Evolutionary conservation across 2,329 filamentous ascomycete genomes (phyloP), one percentile per base, ranked within the genome.

Genomic region (Cladosporium sp.): DNA sequence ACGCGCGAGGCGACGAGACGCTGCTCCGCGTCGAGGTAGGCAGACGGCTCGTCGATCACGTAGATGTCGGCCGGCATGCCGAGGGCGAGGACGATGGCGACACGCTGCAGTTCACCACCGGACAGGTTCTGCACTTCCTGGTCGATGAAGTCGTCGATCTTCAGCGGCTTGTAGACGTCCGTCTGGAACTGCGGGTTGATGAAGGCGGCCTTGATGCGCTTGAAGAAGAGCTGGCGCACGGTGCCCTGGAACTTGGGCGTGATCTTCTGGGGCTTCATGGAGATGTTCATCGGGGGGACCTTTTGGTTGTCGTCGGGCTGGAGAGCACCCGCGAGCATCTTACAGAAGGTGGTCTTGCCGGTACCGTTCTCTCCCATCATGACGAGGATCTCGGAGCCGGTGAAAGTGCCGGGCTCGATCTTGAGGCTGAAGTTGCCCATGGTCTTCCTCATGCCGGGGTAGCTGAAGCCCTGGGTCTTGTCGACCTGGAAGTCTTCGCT

Each of bases 301-400:
- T 83, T 83, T 63, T 82, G 77, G 58, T 78, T 83, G 62, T 81
- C 83, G 63, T 99, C 95, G 7, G 95, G 93, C 75, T 96, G 92
- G 62, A 95, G 80, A 34, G 88, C 89, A 67, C 95, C 95, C 52
- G 93, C 93, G 59, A 99, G 80, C 75, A 99, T 86, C 68, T 86
- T 89, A 79, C 92, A 97, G 80, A 99, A 99, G 4, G 93, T 99
- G 1, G 93, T 99, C 80, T 99, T 96, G 70, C 95, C 95, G 30
- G 95, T 99, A 74, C 93, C 93, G 74, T 99, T 99, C 77, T 97
- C 92, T 61, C 93, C 93, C 93, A 99, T 97, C 89, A 99, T 95
- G 72, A 99, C 93, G 52, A 99, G 83, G 61, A 99, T 99, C 69
- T 99, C 93, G 0, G 93, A 99, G 70, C 99, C 92, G 17, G 93